A percentile compares a stretch with the other conserved stretches of the same genome.
Evolutionary conservation across 306 rosid genomes (phyloP).

Genomic region (Dryas alaskensis): DNA sequence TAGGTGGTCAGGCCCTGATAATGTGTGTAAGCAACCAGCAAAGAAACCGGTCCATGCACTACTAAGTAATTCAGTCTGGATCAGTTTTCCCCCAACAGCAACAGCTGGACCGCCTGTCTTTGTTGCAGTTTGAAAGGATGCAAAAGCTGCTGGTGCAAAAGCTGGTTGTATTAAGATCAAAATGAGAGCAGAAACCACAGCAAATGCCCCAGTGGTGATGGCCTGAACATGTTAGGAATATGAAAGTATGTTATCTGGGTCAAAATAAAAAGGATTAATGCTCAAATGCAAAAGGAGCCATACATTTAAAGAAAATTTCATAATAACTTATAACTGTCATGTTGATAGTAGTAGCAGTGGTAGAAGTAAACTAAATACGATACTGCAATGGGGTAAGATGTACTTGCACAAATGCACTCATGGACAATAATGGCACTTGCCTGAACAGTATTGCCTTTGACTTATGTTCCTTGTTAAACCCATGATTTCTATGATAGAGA

Average conservation of each 20-base stretch:
- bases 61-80: constrained; percentile 63
- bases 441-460: not conserved
- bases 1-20: constrained; percentile 97
- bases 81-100: constrained; percentile 59
- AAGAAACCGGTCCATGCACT: constrained; percentile 97
- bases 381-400: not conserved
- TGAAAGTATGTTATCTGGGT: constrained; percentile 9
- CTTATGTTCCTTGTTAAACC: not conserved
- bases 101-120: constrained; percentile 59
- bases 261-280: not conserved
- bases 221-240: constrained; percentile 41
- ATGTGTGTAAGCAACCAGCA: constrained; percentile 92
- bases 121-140: constrained; percentile 64
- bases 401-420: not conserved
- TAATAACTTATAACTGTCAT: not conserved
- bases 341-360: not conserved
- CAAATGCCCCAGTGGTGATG: constrained; percentile 41
- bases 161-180: constrained; percentile 72
- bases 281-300: not conserved
- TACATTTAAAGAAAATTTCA: not conserved
- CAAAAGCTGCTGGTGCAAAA: constrained; percentile 77
- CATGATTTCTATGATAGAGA: not conserved
- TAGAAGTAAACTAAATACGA: not conserved
- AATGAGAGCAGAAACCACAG: constrained; percentile 58
- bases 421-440: not conserved